phyloP scores from a whole-genome alignment of 345 rosid species.

The Salix brachista region DNA sequence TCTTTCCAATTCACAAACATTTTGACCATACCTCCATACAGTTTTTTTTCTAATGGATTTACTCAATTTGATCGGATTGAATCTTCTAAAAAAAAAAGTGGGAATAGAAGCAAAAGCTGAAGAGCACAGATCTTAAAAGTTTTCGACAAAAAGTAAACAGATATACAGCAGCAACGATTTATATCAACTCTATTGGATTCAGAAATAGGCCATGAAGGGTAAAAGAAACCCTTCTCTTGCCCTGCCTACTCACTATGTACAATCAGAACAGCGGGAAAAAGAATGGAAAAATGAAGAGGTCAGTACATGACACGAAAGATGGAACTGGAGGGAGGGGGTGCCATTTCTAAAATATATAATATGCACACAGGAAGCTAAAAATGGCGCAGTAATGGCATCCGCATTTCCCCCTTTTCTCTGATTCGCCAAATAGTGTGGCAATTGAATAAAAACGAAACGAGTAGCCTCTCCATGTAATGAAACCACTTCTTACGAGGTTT shows the following conservation, averaged over 20 bases:
- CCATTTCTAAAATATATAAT: background rate
- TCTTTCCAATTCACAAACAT: too few relatives aligned
- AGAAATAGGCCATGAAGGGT: background rate
- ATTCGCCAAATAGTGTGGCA: background rate
- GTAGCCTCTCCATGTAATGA: background rate
- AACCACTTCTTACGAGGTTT: background rate
- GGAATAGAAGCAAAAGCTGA: background rate
- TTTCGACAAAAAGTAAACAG: background rate
- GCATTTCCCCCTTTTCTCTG: background rate
- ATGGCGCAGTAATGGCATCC: background rate
- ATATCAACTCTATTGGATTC: background rate
- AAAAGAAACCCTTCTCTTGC: background rate
- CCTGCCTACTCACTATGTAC: background rate
- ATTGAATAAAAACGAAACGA: background rate
- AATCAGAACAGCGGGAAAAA: background rate
- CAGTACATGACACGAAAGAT: background rate
- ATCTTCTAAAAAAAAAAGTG: background rate
- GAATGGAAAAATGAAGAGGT: background rate
- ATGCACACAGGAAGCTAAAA: background rate
- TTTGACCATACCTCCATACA: too few relatives aligned
- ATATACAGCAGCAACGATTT: background rate
- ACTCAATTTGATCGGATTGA: too few relatives aligned
- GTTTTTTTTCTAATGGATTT: too few relatives aligned
- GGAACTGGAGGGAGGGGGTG: background rate
- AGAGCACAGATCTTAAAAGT: background rate